Base-by-base conservation (phyloP, 306 rosid species). In the Fragaria ananassa region DNA sequence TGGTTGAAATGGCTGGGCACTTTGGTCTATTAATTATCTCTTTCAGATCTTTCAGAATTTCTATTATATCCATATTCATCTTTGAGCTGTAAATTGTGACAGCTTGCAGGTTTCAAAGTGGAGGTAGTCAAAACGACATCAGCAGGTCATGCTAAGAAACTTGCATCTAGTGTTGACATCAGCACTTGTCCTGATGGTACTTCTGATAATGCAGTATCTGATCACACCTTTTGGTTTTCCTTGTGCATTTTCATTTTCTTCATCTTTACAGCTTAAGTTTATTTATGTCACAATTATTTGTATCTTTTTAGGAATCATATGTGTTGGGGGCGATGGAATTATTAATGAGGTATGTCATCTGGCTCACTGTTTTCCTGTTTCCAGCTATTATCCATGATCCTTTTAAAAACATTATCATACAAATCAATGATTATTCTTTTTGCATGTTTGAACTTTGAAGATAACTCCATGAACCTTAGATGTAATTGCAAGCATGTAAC, bases 71-170 rank as follows among this genome's bases (percentile, higher is more conserved):
- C 61, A 72, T 71, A 50, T 83, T 85, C 63, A 82, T 74, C 54
- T 29, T 45, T 53, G 65, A 46, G 83, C 76, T 81, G 80, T 83
- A 79, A 78, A 76, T 71, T 85, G 77, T 83, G 86, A 78, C 97
- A 95, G 99, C 99, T 95, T 84, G 97, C 99, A 81, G 99, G 99
- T 85, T 95, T 92, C 86, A 88, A 87, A 86, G 83, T 92, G 97
- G 97, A 95, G 89, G 87, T 95, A 17, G 91, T 89, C 69, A 92
- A 95, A 78, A 95, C 99, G 46, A 95, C 96, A 74, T 85, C 89
- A 74, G 97, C 97, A 14, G 99, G 97, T 80, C 99, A 95, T 89
- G 99, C 99, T 75, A 87, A 74, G 83, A 83, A 66, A 62, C 97
- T 95, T 76, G 99, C 99, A 80, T 89, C 93, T 41, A 89, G 81